Conservation (phyloP, 192 early-diverging fungal genomes). For the Coemansia sp. region DNA sequence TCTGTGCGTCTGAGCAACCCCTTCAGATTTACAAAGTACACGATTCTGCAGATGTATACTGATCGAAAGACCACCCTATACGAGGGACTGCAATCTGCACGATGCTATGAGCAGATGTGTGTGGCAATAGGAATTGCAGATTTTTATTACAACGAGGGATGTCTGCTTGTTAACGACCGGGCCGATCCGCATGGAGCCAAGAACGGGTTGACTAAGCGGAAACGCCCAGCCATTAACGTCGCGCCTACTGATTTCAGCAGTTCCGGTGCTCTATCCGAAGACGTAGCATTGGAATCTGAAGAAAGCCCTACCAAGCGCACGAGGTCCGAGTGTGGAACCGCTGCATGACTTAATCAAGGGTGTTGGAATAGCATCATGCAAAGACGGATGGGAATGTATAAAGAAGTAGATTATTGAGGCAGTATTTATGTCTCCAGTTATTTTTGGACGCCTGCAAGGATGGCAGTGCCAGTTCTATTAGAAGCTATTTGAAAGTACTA, state of each 20-base stretch:
- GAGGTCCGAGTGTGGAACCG: neutral
- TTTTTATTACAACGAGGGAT: slow-evolving; percentile 32
- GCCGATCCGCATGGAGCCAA: slow-evolving; percentile 8
- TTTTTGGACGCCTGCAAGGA: neutral
- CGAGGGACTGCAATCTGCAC: slow-evolving; percentile 46
- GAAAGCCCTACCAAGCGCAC: neutral
- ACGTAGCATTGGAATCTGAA: neutral
- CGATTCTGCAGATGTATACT: slow-evolving; percentile 80
- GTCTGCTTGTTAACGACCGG: slow-evolving; percentile 5
- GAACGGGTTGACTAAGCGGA: neutral
- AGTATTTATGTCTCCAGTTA: neutral
- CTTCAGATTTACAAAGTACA: slow-evolving; percentile 90
- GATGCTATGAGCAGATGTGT: slow-evolving; percentile 59
- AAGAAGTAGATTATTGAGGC: neutral
- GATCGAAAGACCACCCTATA: slow-evolving; percentile 59
- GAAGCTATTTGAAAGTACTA: too few species aligned
- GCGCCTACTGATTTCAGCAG: neutral
- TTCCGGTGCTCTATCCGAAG: neutral
- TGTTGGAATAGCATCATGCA: neutral
- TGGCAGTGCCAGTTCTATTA: neutral
- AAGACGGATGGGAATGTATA: neutral
- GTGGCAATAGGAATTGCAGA: slow-evolving; percentile 42
- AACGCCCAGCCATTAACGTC: neutral
- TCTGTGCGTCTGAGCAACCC: slow-evolving; percentile 70
- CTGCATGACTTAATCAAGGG: neutral